These are phyloP conservation scores for Penicillium sp. DNA, from an alignment of 2,329 filamentous ascomycete species.

Conservation along the genomic window DNA sequence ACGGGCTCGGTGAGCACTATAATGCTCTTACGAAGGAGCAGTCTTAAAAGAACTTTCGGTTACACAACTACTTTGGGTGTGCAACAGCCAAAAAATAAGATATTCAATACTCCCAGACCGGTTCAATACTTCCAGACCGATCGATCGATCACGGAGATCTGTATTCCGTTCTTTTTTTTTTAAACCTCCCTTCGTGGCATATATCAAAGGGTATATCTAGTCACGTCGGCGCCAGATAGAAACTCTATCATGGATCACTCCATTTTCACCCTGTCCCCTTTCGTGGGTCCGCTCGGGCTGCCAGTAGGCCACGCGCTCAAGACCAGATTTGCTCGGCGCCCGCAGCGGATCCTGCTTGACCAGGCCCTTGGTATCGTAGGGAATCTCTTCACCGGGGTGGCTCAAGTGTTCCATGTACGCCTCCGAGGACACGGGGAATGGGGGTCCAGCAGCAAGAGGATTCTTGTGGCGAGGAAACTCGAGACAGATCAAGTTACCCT, in stretches of 20 bases:
- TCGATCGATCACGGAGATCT: neutral
- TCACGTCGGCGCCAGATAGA: constrained; percentile 45
- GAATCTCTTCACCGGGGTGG: constrained; percentile 66
- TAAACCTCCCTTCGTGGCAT: neutral
- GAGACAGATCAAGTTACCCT: constrained; percentile 62
- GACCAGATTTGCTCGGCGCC: constrained; percentile 39
- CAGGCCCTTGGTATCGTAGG: constrained; percentile 59
- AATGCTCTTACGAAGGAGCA: constrained; percentile 70
- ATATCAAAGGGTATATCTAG: constrained; percentile 7
- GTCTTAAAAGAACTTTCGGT: neutral
- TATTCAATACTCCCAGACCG: neutral
- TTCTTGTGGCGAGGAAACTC: constrained; percentile 78
- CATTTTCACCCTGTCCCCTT: constrained; percentile 49
- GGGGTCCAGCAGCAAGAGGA: constrained; percentile 66
- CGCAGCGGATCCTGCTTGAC: constrained; percentile 51
- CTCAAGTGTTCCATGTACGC: constrained; percentile 72
- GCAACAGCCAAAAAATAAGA: neutral
- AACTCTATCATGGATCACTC: constrained; percentile 44
- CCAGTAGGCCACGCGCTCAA: constrained; percentile 56
- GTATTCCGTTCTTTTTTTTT: constrained; percentile 1
- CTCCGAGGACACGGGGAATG: constrained; percentile 68
- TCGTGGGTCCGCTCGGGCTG: constrained; percentile 58
- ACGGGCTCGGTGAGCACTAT: constrained; percentile 95
- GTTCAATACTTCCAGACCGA: neutral
- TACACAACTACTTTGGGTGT: neutral